phyloP scores from a whole-genome alignment of 129 eudicot species.

The Silybum marianum region DNA sequence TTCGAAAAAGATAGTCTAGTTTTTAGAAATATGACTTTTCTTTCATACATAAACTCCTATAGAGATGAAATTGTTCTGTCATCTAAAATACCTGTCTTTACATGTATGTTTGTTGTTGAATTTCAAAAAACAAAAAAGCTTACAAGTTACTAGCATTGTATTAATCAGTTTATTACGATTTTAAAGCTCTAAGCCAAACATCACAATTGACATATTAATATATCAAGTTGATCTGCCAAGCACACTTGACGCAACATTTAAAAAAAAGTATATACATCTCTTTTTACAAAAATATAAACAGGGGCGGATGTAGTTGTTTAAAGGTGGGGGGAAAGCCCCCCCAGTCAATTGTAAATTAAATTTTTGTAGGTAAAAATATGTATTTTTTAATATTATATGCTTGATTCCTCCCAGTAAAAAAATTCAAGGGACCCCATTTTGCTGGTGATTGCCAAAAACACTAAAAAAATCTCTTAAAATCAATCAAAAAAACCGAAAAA shows the following conservation, averaged over 20 bases:
- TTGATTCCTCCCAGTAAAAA: too few relatives aligned
- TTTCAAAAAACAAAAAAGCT: background rate
- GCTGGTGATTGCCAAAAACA: too few relatives aligned
- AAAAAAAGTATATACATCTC: background rate
- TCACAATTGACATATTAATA: background rate
- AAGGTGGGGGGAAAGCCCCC: too few relatives aligned
- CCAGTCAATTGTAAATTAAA: too few relatives aligned
- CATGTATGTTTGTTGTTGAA: background rate
- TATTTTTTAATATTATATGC: too few relatives aligned
- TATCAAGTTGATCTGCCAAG: background rate
- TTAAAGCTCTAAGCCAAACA: too few relatives aligned
- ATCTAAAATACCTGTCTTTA: background rate
- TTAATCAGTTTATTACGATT: background rate
- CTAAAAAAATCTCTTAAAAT: too few relatives aligned
- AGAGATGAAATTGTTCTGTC: background rate
- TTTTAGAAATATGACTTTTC: background rate
- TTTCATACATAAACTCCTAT: background rate
- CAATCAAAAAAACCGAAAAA: too few relatives aligned
- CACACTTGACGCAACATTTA: background rate
- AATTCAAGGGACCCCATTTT: too few relatives aligned
- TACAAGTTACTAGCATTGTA: background rate
- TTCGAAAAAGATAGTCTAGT: background rate
- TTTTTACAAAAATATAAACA: background rate
- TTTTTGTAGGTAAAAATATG: too few relatives aligned
- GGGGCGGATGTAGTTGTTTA: too few relatives aligned